Evolutionary conservation across 129 eudicot species (phyloP), one percentile per base, ranked within the genome.

Genomic region (Flaveria linearis): DNA sequence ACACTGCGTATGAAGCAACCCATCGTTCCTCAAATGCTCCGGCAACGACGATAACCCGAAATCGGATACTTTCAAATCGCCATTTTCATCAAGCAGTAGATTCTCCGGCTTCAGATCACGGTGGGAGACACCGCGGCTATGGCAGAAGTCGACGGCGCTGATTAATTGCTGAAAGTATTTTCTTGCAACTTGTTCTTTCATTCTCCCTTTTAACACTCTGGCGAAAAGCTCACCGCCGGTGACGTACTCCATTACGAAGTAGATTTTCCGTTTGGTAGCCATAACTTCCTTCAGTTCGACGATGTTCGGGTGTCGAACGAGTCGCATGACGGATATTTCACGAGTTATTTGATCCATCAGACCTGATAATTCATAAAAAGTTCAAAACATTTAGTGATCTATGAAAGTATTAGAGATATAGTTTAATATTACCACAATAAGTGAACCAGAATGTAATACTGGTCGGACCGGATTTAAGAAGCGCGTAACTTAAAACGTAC

Each of bases 161-260:
- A 92, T 90, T 3, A 92, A 83, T 71, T 92, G 98, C 71, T 92
- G 98, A 18, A 92, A 92, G 79, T 92, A 92, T 64, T 86, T 92
- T 26, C 85, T 70, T 4, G 96, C 93, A 0, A 52, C 67, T 7
- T 92, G 88, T 69, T 89, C 98, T 47, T 84, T 83, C 6, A 92
- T 72, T 41, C 50, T 89, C 10, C 96, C 96, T 51, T 79, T 87
- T 0, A 88, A 80, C 13, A 92, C 87, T 20, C 85, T 92, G 2
- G 91, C 85, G 46, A 92, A 92, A 23, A 92, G 90, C 73, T 92
- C 98, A 61, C 98, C 98, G 45, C 98, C 98, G 58, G 84, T 87
- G 53, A 92, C 76, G 71, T 88, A 85, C 58, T 92, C 98, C 98
- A 92, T 92, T 1, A 90, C 85, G 80, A 92, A 84, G 70, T 75